phyloP scores from a whole-genome alignment of 2,329 filamentous ascomycete genomes.

The Aureobasidium uvarum region DNA sequence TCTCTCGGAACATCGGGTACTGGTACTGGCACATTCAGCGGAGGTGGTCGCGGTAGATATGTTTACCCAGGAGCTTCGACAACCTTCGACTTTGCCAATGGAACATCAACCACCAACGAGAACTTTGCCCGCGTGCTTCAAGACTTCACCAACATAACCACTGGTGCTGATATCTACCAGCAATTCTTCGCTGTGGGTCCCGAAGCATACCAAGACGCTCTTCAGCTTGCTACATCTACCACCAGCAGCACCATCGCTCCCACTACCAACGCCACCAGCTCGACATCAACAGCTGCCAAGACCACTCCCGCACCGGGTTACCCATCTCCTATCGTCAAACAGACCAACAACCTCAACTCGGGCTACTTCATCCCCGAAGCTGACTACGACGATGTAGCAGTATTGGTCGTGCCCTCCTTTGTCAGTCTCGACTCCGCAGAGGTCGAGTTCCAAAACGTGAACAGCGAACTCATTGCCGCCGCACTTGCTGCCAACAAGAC shows the following conservation, averaged over 20 bases:
- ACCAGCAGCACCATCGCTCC: conserved; percentile 18
- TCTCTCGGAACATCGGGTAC: conserved; percentile 43
- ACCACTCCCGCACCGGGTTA: conserved; percentile 44
- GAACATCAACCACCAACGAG: conserved; percentile 42
- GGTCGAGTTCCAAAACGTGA: conserved; percentile 44
- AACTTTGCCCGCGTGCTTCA: conserved; percentile 48
- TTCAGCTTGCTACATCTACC: conserved; percentile 30
- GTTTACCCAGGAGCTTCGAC: conserved; percentile 48
- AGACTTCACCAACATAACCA: conserved; percentile 44
- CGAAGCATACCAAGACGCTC: conserved; percentile 31
- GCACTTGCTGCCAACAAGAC: conserved; percentile 55
- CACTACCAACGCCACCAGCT: conserved; percentile 26
- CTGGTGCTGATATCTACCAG: conserved; percentile 45
- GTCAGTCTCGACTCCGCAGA: conserved; percentile 37
- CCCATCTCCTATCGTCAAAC: conserved; percentile 43
- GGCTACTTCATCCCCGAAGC: conserved; percentile 47
- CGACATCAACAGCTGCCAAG: conserved; percentile 25
- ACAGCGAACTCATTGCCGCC: conserved; percentile 44
- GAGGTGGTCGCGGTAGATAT: conserved; percentile 45
- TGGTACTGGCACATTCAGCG: conserved; percentile 47
- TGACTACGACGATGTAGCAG: conserved; percentile 48
- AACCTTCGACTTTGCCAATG: conserved; percentile 48
- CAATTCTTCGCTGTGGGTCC: conserved; percentile 35
- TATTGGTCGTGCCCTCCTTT: conserved; percentile 47
- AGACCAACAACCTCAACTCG: conserved; percentile 45